These are phyloP conservation scores for Pyrenophora graminea DNA, from an alignment of 2,329 filamentous ascomycete species.

Conservation along the genomic window DNA sequence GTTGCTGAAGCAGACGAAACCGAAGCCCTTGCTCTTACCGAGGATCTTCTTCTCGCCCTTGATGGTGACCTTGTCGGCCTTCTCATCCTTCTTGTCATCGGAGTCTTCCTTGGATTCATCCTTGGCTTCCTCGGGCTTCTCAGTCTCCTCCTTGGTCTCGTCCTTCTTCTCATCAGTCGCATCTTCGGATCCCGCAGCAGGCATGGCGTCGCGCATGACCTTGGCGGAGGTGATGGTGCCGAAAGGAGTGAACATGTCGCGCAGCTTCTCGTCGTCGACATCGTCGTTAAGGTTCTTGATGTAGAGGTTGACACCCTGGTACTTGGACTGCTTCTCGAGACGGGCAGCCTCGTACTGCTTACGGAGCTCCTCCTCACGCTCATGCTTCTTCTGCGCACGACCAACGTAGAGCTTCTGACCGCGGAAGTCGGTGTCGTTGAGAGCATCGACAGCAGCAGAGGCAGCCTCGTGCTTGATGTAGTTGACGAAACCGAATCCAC, in stretches of 20 bases:
- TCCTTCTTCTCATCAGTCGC: conserved; percentile 54
- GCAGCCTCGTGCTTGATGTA: conserved; percentile 90
- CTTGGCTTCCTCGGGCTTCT: conserved; percentile 60
- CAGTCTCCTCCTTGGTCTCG: conserved; percentile 59
- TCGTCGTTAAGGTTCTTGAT: conserved; percentile 99
- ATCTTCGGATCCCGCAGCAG: conserved; percentile 55
- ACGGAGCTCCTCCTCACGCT: conserved; percentile 98
- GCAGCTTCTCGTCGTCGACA: conserved; percentile 96
- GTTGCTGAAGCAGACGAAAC: conserved; percentile 99
- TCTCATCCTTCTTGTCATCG: conserved; percentile 62
- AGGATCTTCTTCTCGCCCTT: conserved; percentile 68
- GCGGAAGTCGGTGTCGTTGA: conserved; percentile 90
- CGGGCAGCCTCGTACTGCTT: conserved; percentile 98
- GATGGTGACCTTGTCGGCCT: conserved; percentile 58
- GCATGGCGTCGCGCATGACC: conserved; percentile 88
- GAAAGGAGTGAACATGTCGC: conserved; percentile 87
- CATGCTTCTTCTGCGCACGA: conserved; percentile 99
- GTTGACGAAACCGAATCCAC: conserved; percentile 96
- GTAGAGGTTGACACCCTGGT: conserved; percentile 98
- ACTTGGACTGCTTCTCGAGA: conserved; percentile 98
- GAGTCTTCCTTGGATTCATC: conserved; percentile 62
- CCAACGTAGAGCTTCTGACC: conserved; percentile 97
- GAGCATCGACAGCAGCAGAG: conserved; percentile 81
- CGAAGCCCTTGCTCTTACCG: conserved; percentile 99
- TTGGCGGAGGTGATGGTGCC: conserved; percentile 98